Evolutionary conservation across 2,329 filamentous ascomycete genomes (phyloP), one percentile per base, ranked within the genome.

Genomic region (Fusarium nurragi): DNA sequence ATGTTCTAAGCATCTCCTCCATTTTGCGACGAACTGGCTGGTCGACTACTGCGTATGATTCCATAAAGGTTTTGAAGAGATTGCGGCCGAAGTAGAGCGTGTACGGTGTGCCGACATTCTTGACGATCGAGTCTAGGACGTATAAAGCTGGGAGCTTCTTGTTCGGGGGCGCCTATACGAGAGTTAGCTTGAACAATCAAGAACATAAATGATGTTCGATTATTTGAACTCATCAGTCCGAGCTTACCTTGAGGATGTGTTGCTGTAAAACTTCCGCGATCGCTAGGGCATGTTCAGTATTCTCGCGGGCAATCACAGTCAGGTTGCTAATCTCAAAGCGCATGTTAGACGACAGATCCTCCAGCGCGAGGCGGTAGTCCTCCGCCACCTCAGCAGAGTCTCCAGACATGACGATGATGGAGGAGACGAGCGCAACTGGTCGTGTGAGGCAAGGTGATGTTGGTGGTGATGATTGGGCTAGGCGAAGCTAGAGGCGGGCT

Each of bases 61-160:
- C 92, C 93, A 98, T 97, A 75, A 97, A 99, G 6, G 93, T 98
- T 70, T 90, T 87, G 78, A 94, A 98, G 36, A 99, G 86, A 73
- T 94, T 94, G 37, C 92, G 90, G 49, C 94, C 93, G 67, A 99
- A 91, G 77, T 97, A 98, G 13, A 98, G 84, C 0, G 94, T 98
- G 78, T 99, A 99, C 9, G 95, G 95, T 1, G 94, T 97, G 61
- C 95, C 95, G 63, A 99, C 93, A 81, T 99, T 98, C 79, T 99
- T 99, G 75, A 97, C 94, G 62, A 99, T 94, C 16, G 94, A 98
- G 79, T 99, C 95, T 74, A 99, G 89, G 67, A 99, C 92, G 79
- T 98, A 99, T 25, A 99, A 85, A n/a, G 95, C 93, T 18, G 95
- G 94, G 4, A 99, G 83, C 75, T 98, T 99, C 77, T 93, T 94